Conservation (phyloP, 371 early-diverging fungal genomes). For the Mucor mucedo region DNA sequence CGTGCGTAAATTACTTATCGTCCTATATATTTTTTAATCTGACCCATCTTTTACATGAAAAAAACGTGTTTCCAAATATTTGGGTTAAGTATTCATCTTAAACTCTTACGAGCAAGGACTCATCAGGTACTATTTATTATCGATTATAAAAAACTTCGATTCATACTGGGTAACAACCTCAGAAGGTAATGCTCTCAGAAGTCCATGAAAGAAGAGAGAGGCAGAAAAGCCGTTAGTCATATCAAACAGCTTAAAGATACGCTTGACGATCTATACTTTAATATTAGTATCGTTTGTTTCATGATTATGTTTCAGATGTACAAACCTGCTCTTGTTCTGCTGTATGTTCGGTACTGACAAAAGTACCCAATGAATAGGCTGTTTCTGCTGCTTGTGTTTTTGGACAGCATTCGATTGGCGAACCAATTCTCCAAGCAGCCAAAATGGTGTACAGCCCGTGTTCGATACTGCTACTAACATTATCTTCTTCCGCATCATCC, state of each 20-base stretch:
- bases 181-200: neutral
- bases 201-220: neutral
- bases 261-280: slow-evolving; percentile 31
- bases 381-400: slow-evolving; percentile 11
- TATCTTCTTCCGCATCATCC: neutral
- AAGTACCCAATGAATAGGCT: slow-evolving; percentile 23
- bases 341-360: slow-evolving; percentile 11
- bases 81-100: no score
- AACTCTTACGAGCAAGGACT: no score
- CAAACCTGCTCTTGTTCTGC: slow-evolving; percentile 43
- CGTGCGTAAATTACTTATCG: no score
- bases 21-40: no score
- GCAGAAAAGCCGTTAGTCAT: slow-evolving; percentile 2
- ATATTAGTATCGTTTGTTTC: neutral
- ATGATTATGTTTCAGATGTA: neutral
- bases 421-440: slow-evolving; percentile 4
- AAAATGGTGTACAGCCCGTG: slow-evolving; percentile 21
- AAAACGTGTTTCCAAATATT: no score
- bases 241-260: slow-evolving; percentile 29
- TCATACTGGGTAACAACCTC: neutral
- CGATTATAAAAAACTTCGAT: neutral
- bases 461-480: slow-evolving; percentile 4
- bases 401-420: neutral
- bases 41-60: no score
- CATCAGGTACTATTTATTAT: no score